Base-by-base conservation (phyloP, 2,329 filamentous ascomycete species). In the Fusarium sp. region DNA sequence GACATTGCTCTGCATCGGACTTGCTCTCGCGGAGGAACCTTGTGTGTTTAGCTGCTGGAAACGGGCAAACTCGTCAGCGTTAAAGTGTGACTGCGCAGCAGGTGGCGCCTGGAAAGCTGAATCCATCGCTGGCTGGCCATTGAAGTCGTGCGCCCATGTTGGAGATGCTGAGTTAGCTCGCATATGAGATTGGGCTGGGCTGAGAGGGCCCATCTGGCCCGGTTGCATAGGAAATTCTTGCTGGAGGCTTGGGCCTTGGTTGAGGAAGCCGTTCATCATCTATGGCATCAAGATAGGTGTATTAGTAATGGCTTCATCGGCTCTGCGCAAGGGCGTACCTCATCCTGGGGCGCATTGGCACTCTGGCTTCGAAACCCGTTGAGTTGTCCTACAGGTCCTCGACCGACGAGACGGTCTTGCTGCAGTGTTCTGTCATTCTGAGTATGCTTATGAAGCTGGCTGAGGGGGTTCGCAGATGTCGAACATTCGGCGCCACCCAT, bases 401-500 rank as follows among this genome's bases (percentile, higher is more conserved):
- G 86, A 69, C 93, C 93, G 66, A 93, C 91, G 68, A 98, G 86
- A 65, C 96, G 90, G 82, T 99, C 96, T 77, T 95, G 89, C 83
- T 98, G 96, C 63, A 98, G 85, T 63, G 93, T 96, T 83, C 95
- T 97, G 85, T 99, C 96, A 87, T 97, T 94, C 79, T 97, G 93
- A 62, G 96, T 93, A 82, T 98, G 95, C 83, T 99, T 99, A 72
- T 95, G 94, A 81, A 99, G 97, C 86, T 98, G 96, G 80, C 93
- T 95, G 77, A 99, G 90, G 63, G 97, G 96, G 82, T 99, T 99
- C 78, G 92, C 94, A 73, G 93, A 94, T 69, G 96, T 97, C 61
- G 95, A 98, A 87, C 96, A 99, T 85, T 98, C 96, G 76, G 95
- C 93, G 76, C 95, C 95, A 83, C 94, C 93, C 77, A 98, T 88